Conservation (phyloP, 805 yeast genomes). For the Candida qinlingensis region DNA sequence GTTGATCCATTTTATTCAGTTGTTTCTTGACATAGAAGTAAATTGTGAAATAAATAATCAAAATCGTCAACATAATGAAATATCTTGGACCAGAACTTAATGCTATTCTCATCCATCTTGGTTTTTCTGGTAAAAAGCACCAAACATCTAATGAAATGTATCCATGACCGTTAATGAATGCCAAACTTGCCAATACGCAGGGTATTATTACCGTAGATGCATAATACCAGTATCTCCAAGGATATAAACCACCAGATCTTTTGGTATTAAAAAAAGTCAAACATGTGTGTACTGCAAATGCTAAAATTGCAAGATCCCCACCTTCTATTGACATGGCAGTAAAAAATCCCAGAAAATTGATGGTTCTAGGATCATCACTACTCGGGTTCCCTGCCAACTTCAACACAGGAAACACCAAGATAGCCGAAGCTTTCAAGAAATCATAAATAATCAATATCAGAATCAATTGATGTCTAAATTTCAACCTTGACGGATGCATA, state of each 20-base stretch:
- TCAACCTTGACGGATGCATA: constrained; percentile 56
- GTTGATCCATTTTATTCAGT: constrained; percentile 18
- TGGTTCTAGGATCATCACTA: constrained; percentile 6
- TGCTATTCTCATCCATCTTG: constrained; percentile 67
- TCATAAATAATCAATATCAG: constrained; percentile 66
- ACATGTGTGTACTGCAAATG: constrained; percentile 80
- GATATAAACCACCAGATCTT: constrained; percentile 65
- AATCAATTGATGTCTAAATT: constrained; percentile 69
- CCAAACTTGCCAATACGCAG: constrained; percentile 60
- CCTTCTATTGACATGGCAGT: constrained; percentile 80
- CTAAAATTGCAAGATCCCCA: constrained; percentile 75
- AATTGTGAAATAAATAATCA: constrained; percentile 61
- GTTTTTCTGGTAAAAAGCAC: constrained; percentile 73
- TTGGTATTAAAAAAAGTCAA: constrained; percentile 64
- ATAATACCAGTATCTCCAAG: constrained; percentile 53
- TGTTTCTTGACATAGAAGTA: constrained; percentile 68
- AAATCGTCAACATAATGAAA: constrained; percentile 54
- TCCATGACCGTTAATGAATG: constrained; percentile 53
- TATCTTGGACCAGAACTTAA: constrained; percentile 83
- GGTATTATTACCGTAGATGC: constrained; percentile 56
- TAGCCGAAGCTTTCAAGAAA: constrained; percentile 63
- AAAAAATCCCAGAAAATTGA: constrained; percentile 53
- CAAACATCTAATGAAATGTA: constrained; percentile 63
- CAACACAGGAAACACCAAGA: constrained; percentile 64
- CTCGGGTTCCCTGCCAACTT: constrained; percentile 38